phyloP scores from a whole-genome alignment of 1,284 basidiomycete species.

The Naganishia cerealis region DNA sequence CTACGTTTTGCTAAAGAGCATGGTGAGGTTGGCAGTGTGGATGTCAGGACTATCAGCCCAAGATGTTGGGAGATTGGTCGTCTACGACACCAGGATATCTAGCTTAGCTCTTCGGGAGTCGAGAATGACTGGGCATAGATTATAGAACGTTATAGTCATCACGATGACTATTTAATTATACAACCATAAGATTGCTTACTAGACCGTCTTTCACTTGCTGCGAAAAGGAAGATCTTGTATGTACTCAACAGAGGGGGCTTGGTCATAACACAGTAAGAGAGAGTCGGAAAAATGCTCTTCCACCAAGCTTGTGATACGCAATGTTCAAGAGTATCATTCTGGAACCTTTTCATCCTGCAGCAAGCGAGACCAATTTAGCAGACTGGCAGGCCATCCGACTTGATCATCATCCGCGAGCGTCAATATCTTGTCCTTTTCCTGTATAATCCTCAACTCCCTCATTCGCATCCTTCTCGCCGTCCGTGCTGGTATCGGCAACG shows the following conservation, averaged over 20 bases:
- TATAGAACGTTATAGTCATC: neutral
- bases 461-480: slow-evolving; percentile 71
- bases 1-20: neutral
- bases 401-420: slow-evolving; percentile 40
- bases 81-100: neutral
- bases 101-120: neutral
- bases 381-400: slow-evolving; percentile 45
- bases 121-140: neutral
- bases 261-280: too few relatives aligned
- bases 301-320: too few relatives aligned
- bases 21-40: too few relatives aligned
- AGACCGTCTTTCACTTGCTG: too few relatives aligned
- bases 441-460: slow-evolving; percentile 76
- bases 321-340: neutral
- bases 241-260: too few relatives aligned
- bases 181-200: neutral
- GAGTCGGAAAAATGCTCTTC: too few relatives aligned
- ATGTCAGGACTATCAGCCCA: neutral
- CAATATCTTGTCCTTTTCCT: slow-evolving; percentile 65
- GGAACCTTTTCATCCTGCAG: slow-evolving; percentile 2
- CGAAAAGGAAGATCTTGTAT: too few relatives aligned
- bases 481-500: slow-evolving; percentile 57
- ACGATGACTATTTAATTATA: neutral
- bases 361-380: slow-evolving; percentile 42
- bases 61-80: neutral